phyloP scores from a whole-genome alignment of 2,329 filamentous ascomycete species.

The Fusarium setosum region DNA sequence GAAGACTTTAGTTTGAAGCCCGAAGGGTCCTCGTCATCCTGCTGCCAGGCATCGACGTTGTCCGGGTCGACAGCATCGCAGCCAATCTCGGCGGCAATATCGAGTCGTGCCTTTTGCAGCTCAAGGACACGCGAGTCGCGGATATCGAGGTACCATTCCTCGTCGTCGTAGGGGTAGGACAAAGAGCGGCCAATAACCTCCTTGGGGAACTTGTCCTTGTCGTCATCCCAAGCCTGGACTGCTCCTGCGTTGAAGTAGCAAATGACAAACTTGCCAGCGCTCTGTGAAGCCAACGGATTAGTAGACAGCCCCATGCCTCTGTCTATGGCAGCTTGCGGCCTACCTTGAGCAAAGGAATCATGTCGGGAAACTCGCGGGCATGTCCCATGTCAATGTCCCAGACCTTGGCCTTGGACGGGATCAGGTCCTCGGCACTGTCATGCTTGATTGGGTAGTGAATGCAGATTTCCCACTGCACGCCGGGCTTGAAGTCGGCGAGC shows the following conservation, averaged over 20 bases:
- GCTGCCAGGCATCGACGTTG: constrained; percentile 48
- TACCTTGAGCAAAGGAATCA: constrained; percentile 46
- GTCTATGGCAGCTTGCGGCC: background rate
- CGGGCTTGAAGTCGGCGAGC: constrained; percentile 40
- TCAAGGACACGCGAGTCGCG: constrained; percentile 38
- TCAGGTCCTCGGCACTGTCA: constrained; percentile 36
- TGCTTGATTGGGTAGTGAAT: constrained; percentile 46
- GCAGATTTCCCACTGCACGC: constrained; percentile 46
- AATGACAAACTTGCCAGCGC: constrained; percentile 45
- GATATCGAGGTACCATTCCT: constrained; percentile 47
- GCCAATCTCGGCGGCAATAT: constrained; percentile 41
- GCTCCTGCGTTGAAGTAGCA: constrained; percentile 51
- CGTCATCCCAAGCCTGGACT: constrained; percentile 44
- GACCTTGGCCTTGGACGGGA: constrained; percentile 42
- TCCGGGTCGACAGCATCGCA: constrained; percentile 51
- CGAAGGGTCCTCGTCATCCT: constrained; percentile 41
- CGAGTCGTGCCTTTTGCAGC: constrained; percentile 46
- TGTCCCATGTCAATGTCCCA: constrained; percentile 48
- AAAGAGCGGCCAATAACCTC: constrained; percentile 40
- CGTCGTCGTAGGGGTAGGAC: constrained; percentile 38
- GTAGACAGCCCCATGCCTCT: background rate
- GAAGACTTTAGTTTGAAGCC: constrained; percentile 44
- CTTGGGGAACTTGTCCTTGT: constrained; percentile 40
- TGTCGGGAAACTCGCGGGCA: constrained; percentile 38
- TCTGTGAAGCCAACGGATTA: constrained; percentile 12